These are phyloP conservation scores for Nannochloris sp. DNA, from an alignment of 139 green algal genomes.

Conservation along the genomic window DNA sequence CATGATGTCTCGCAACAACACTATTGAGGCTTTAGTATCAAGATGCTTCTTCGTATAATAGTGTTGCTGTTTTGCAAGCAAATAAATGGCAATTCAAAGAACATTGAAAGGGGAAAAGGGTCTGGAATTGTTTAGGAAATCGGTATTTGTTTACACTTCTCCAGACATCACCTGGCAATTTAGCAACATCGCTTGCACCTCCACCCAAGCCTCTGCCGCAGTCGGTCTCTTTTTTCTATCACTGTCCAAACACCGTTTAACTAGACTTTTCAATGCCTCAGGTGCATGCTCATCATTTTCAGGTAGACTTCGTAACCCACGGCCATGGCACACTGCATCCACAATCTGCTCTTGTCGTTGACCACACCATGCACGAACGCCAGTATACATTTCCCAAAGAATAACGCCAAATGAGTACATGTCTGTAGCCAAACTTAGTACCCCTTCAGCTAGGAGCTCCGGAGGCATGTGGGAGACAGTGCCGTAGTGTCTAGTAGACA, in stretches of 20 bases:
- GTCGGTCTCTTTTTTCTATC: background rate
- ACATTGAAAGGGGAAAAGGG: too few relatives aligned
- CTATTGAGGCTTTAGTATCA: too few relatives aligned
- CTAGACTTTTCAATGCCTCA: background rate
- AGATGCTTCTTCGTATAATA: too few relatives aligned
- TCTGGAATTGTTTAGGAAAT: too few relatives aligned
- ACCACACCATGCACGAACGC: background rate
- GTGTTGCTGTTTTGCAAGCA: too few relatives aligned
- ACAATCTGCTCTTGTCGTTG: background rate
- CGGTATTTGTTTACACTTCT: too few relatives aligned
- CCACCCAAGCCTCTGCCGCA: background rate
- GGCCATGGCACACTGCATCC: background rate
- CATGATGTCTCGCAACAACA: too few relatives aligned
- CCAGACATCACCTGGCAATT: too few relatives aligned
- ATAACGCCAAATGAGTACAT: slow-evolving; percentile 11
- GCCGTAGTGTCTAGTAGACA: background rate
- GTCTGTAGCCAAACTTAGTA: background rate
- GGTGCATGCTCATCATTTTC: background rate
- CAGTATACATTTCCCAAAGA: slow-evolving; percentile 6
- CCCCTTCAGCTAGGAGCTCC: background rate
- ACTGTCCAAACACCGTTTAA: background rate
- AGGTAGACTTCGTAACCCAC: background rate
- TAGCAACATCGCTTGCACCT: too few relatives aligned
- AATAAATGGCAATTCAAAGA: too few relatives aligned
- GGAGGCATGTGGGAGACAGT: background rate